Percentiles rank a stretch among this genome's conserved stretches.
Evolutionary conservation across 768 basidiomycete species (phyloP).

Genomic region (Leccinellum luteum): DNA sequence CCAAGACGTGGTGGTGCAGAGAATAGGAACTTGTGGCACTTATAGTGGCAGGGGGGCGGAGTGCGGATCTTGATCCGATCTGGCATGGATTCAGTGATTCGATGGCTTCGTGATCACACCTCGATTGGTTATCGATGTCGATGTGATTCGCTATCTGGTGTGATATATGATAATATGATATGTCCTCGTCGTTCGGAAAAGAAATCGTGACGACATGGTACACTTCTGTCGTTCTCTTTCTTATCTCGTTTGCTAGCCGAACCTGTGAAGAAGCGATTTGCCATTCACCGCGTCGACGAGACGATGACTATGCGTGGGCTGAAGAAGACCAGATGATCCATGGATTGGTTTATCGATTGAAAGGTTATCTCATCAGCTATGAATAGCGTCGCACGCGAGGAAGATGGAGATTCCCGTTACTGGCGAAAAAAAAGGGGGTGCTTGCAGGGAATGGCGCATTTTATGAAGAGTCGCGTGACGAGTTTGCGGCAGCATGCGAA

Average conservation of each 20-base stretch:
- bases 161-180: constrained; percentile 13
- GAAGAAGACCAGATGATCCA: background rate
- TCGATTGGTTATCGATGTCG: constrained; percentile 31
- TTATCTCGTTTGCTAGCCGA: too few species aligned
- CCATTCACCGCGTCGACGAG: constrained; percentile 1
- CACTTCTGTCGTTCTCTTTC: background rate
- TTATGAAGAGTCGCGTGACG: constrained; percentile 6
- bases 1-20: constrained; percentile 25
- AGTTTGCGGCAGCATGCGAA: constrained; percentile 11
- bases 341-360: constrained; percentile 20
- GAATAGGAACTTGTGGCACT: constrained; percentile 31
- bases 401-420: constrained; percentile 11
- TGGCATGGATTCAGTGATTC: constrained; percentile 17
- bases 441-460: constrained; percentile 1
- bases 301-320: background rate
- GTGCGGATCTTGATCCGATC: constrained; percentile 77
- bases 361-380: constrained; percentile 24
- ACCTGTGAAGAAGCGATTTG: background rate
- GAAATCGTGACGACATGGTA: background rate
- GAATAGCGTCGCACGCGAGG: constrained; percentile 16
- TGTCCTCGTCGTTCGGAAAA: constrained; percentile 11
- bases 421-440: background rate
- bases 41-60: constrained; percentile 50
- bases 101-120: constrained; percentile 15
- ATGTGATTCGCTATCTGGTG: constrained; percentile 16